Base-by-base conservation (phyloP, 139 green algal genomes). In the Coelastrella sp. region DNA sequence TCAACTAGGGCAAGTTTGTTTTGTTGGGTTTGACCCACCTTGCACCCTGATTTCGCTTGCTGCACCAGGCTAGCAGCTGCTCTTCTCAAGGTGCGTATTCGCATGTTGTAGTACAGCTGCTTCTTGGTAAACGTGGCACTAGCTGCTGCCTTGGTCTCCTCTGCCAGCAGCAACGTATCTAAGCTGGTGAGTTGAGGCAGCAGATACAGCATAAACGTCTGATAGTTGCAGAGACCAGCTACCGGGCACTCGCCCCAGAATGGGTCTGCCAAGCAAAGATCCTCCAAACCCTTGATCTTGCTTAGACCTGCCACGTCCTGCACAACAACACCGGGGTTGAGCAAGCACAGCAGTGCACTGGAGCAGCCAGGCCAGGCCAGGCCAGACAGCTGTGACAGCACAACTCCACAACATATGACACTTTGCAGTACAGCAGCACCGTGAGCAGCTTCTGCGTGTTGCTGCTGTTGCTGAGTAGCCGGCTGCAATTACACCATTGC, bases 51-150 rank as follows among this genome's bases (percentile, higher is more conserved):
- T 56, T 90, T 56, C 47, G 91, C 91, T 4, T 80, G 71, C n/a
- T 77, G 64, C 16, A 22, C 22, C 56, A 94, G 56, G 5, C 60
- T 85, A 47, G 66, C 80, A 5, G 92, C 89, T 60, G 96, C 95
- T 4, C 95, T 88, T 17, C 90, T 83, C 88, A 97, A 90, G 60
- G 94, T 97, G 91, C 95, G 97, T 68, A 95, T 95, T 61, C 95
- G 94, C 96, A 98, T 98, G 95, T 96, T 97, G 93, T 98, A 98
- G 93, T 97, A 98, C 93, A 98, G 97, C 82, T 95, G 93, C 93
- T 98, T 98, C 93, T 98, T 98, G 0, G 96, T 90, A 77, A 95
- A 96, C 5, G 96, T 97, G 3, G 96, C 95, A 83, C 95, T 90
- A 11, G 96, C 96, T 64, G 97, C 92, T 73, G 92, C 90, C 86